These are phyloP conservation scores for Nannochloris sp. DNA, from an alignment of 139 green algal species.

Conservation along the genomic window DNA sequence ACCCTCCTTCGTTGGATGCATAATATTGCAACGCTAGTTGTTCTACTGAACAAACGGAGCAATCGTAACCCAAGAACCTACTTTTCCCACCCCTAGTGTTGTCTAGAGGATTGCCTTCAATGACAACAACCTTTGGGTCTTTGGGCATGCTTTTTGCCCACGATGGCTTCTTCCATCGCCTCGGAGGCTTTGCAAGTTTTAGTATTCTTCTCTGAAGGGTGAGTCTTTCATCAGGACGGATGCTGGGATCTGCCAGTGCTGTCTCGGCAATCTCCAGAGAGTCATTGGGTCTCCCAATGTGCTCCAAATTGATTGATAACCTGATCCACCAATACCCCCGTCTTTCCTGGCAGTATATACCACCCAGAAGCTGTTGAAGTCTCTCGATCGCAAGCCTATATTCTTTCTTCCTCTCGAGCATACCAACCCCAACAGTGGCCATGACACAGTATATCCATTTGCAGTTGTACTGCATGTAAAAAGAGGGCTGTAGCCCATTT, in stretches of 20 bases:
- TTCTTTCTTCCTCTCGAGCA: conserved; percentile 57
- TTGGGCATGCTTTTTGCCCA: conserved; percentile 38
- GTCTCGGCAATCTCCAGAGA: conserved; percentile 61
- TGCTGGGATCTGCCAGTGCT: conserved; percentile 57
- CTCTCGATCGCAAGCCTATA: conserved; percentile 49
- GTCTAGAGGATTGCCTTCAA: conserved; percentile 23
- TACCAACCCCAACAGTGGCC: conserved; percentile 55
- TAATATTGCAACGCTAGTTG: conserved; percentile 55
- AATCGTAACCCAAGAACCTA: conserved; percentile 30
- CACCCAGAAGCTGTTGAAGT: conserved; percentile 61
- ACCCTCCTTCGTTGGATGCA: conserved; percentile 42
- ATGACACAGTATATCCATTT: conserved; percentile 56
- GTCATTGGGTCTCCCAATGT: conserved; percentile 27
- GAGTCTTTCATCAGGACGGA: conserved; percentile 54
- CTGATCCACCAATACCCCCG: conserved; percentile 76
- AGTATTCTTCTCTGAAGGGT: conserved; percentile 64
- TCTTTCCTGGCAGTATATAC: conserved; percentile 45
- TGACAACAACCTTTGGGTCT: conserved; percentile 47
- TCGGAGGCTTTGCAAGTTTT: conserved; percentile 67
- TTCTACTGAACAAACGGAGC: conserved; percentile 25
- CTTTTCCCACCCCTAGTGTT: conserved; percentile 31
- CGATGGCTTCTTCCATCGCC: conserved; percentile 54
- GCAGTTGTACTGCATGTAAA: conserved; percentile 4
- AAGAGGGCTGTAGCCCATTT: neutral
- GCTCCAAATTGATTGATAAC: conserved; percentile 66